Evolutionary conservation across 202 grass and related monocot genomes (phyloP), one percentile per base, ranked within the genome.

Genomic region (Cymbopogon flexuosus): DNA sequence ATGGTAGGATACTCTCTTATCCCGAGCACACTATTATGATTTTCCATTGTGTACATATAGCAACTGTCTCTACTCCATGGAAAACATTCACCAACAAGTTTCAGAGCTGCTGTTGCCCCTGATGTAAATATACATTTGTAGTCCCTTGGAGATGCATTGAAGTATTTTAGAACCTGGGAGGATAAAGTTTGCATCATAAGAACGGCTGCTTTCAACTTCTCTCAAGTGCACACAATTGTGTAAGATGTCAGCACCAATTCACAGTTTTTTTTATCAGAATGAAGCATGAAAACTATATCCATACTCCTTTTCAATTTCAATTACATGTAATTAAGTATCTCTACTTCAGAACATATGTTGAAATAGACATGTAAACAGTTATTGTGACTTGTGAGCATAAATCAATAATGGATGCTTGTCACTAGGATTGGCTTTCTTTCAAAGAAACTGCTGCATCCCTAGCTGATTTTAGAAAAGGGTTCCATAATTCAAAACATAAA

Each of bases 111-210:
- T 70, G 95, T 98, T 79, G 95, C 90, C 62, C 95, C 95, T 52
- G 95, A 98, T 65, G 95, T 98, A 87, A 98, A 98, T 84, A 98
- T 86, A 83, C 92, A 98, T 77, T 82, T 93, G 88, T 98, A 98
- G 13, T 94, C 88, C 72, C 86, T 89, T 2, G 92, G 90, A 89
- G 92, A 93, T 75, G 95, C 95, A 85, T 93, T 94, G 58, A 94
- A 94, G 66, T 93, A 98, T 65, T 87, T 89, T 68, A 98, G 89
- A 23, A 98, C 95, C 94, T 92, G 89, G 72, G 71, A 81, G 81
- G 52, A 79, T 72, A 23, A 85, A 87, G 59, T 81, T 60, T 70
- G 57, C 49, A 83, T 83, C 47, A 83, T 37, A 42, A 88, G 9
- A 89, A 68, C 7, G 13, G 30, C 31, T 35, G 31, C 71, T 36